These are phyloP conservation scores for Wickerhamiella kurtzmanii DNA, from an alignment of 805 yeast species.

Conservation along the genomic window DNA sequence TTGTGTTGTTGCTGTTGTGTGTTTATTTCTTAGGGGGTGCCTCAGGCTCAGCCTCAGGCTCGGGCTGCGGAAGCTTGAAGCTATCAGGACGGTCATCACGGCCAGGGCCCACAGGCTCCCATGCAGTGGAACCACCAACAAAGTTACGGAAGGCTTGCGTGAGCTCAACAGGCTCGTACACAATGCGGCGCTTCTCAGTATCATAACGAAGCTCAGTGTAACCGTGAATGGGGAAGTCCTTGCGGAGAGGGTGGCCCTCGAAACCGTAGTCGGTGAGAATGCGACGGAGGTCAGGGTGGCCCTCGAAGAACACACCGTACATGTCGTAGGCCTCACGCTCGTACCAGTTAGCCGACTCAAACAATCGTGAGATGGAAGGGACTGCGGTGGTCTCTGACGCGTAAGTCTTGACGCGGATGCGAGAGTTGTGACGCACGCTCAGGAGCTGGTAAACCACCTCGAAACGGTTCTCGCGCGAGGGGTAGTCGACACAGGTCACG, in stretches of 20 bases:
- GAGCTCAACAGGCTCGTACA: slow-evolving; percentile 79
- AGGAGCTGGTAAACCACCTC: slow-evolving; percentile 77
- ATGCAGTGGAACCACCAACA: slow-evolving; percentile 73
- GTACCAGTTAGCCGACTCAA: slow-evolving; percentile 77
- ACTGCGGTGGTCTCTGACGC: slow-evolving; percentile 74
- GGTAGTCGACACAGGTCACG: slow-evolving; percentile 78
- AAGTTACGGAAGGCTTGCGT: slow-evolving; percentile 90
- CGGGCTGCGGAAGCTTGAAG: slow-evolving; percentile 71
- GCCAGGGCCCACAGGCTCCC: slow-evolving; percentile 89
- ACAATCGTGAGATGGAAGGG: slow-evolving; percentile 61
- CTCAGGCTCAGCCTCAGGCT: slow-evolving; percentile 48
- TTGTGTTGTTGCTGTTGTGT: slow-evolving; percentile 16
- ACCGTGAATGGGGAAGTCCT: slow-evolving; percentile 87
- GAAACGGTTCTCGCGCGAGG: slow-evolving; percentile 69
- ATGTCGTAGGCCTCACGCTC: slow-evolving; percentile 83
- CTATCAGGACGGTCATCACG: slow-evolving; percentile 66
- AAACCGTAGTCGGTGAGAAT: slow-evolving; percentile 86
- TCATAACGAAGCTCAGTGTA: slow-evolving; percentile 84
- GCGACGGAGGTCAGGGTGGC: slow-evolving; percentile 80
- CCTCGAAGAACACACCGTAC: slow-evolving; percentile 77
- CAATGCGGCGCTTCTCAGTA: slow-evolving; percentile 79
- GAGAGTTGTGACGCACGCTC: slow-evolving; percentile 69
- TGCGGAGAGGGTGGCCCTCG: slow-evolving; percentile 83
- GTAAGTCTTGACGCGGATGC: slow-evolving; percentile 79
- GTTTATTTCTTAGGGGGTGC: too few relatives aligned